Conservation (phyloP, 2,329 filamentous ascomycete species). For the Xylaria sp. region DNA sequence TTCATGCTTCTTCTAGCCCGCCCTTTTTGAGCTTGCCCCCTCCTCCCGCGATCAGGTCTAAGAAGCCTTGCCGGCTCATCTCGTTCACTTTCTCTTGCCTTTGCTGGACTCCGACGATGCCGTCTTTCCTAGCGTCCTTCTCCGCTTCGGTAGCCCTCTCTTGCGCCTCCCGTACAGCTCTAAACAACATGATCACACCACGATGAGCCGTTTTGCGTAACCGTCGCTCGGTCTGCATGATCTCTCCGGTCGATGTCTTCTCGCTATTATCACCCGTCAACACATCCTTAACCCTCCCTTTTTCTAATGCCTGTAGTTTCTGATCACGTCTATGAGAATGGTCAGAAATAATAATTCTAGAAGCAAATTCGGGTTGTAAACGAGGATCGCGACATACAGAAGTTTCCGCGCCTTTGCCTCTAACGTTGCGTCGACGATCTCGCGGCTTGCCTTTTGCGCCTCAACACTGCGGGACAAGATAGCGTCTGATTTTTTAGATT, state of each 20-base stretch:
- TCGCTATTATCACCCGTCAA: constrained; percentile 61
- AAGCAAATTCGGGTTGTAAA: too few relatives aligned
- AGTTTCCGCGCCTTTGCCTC: constrained; percentile 82
- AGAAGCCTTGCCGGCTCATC: constrained; percentile 95
- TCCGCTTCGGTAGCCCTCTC: constrained; percentile 83
- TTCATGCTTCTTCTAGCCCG: constrained; percentile 61
- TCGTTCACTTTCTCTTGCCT: constrained; percentile 89
- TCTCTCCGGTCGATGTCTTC: constrained; percentile 57
- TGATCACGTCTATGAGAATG: constrained; percentile 63
- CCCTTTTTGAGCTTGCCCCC: constrained; percentile 65
- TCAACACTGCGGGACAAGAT: constrained; percentile 84
- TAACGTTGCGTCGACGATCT: constrained; percentile 75
- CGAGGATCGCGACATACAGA: constrained; percentile 47
- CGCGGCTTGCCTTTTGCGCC: constrained; percentile 73
- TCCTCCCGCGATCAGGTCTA: constrained; percentile 81
- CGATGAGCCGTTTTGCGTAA: constrained; percentile 88
- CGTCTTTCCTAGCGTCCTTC: constrained; percentile 69
- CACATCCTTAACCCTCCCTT: constrained; percentile 87
- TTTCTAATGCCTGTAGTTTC: constrained; percentile 78
- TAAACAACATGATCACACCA: constrained; percentile 95
- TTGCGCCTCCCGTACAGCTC: constrained; percentile 90
- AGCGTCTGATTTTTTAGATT: constrained; percentile 81
- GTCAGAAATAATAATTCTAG: neutral
- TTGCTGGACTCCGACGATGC: constrained; percentile 77
- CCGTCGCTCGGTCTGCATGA: constrained; percentile 75